Evolutionary conservation across 768 basidiomycete genomes (phyloP), one percentile per base, ranked within the genome.

Genomic region (Coprinopsis marcescibilis): DNA sequence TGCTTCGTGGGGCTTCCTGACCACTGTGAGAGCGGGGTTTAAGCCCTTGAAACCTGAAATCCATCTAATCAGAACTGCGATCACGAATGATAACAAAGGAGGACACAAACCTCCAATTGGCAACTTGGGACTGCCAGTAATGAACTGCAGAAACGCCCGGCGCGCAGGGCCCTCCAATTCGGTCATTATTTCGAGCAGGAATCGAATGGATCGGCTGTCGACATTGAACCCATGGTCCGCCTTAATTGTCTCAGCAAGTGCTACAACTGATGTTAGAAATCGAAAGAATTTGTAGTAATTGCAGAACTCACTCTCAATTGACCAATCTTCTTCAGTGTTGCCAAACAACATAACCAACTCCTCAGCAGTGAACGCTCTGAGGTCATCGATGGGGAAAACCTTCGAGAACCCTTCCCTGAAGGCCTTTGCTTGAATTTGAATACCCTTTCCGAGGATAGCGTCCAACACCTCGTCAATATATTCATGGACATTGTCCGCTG

Each of bases 141-240:
- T 90, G 65, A 98, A 99, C 61, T 97, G 94, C 25, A 99, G 69
- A 67, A 86, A 96, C 44, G 88, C 85, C 52, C 96, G 83, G 25
- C 94, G 83, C 14, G 78, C 77, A 2, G 77, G 62, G 13, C 61
- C 63, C 57, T 93, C 85, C 56, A 86, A 96, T 45, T 79, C 77
- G 1, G 88, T 72, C 82, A 99, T 89, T 52, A 91, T 77, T 44
- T 88, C 89, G 20, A 97, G 65, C 46, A 99, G 75, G 58, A 90
- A 83, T 36, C 85, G 81, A 50, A 99, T 94, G 0, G 92, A 83
- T 29, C 86, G 83, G 59, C 91, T 94, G 60, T 98, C 95, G 11
- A 86, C 83, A 58, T 95, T 93, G 74, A 94, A 99, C 6, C 96
- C 96, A 60, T 99, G 96, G 58, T 99, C 96, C 10, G 96, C 96